A percentile compares a stretch with the other conserved stretches of the same genome.
phyloP scores from a whole-genome alignment of 225 moss, liverwort and hornwort genomes.

The Sphagnum tenellum region DNA sequence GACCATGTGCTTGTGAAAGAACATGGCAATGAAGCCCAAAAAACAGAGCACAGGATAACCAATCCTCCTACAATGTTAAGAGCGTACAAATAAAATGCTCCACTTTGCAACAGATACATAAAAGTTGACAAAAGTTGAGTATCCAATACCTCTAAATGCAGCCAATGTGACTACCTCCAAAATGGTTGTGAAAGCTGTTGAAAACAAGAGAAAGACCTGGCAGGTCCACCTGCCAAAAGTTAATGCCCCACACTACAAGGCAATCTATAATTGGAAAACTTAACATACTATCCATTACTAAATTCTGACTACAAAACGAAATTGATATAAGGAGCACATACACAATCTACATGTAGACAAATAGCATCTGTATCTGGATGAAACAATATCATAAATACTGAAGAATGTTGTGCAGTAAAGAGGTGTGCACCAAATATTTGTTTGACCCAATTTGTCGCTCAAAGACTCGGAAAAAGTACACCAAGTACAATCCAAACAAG shows the following conservation, averaged over 20 bases:
- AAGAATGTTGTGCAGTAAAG: too few relatives aligned
- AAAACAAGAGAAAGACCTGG: conserved; percentile 81
- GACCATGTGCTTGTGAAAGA: too few relatives aligned
- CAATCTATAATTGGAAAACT: too few relatives aligned
- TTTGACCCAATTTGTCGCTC: conserved; percentile 98
- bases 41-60: too few relatives aligned
- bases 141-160: conserved; percentile 49
- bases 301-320: too few relatives aligned
- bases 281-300: too few relatives aligned
- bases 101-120: neutral
- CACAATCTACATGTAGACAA: neutral
- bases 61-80: too few relatives aligned
- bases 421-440: conserved; percentile 66
- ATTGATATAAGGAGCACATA: neutral
- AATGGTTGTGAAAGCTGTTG: conserved; percentile 48
- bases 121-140: neutral
- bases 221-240: neutral
- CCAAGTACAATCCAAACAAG: conserved; percentile 78
- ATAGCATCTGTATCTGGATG: neutral
- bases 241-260: too few relatives aligned
- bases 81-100: too few relatives aligned
- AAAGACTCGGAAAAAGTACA: conserved; percentile 98
- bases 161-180: conserved; percentile 68
- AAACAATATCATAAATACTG: too few relatives aligned
- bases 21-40: too few relatives aligned